Conservation (phyloP, 2,329 filamentous ascomycete genomes). For the Exophiala xenobiotica region DNA sequence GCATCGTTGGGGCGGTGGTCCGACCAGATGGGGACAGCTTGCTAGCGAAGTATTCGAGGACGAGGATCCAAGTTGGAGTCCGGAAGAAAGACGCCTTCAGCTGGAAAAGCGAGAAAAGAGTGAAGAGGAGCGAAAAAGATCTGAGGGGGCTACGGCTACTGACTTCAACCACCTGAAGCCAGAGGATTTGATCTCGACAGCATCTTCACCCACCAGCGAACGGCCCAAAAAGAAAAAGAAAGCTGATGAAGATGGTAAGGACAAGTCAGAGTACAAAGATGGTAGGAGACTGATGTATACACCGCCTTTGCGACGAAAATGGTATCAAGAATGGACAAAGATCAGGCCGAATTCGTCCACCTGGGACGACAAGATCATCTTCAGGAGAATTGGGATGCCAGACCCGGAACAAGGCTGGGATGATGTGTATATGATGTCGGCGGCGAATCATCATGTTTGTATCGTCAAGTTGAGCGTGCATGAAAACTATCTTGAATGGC, state of each 20-base stretch:
- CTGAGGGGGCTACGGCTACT: conserved; percentile 11
- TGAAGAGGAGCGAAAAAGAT: conserved; percentile 22
- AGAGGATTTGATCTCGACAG: conserved; percentile 26
- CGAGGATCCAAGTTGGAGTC: conserved; percentile 34
- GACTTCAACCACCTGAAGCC: conserved; percentile 23
- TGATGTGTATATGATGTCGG: conserved; percentile 23
- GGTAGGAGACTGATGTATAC: conserved; percentile 27
- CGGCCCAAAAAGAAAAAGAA: conserved; percentile 35
- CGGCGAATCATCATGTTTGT: conserved; percentile 58
- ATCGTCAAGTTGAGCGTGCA: conserved; percentile 60
- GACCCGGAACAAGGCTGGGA: conserved; percentile 20
- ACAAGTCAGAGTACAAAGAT: conserved; percentile 26
- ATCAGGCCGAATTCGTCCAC: conserved; percentile 24
- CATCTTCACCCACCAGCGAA: conserved; percentile 15
- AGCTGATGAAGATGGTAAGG: conserved; percentile 12
- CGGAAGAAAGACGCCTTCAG: conserved; percentile 35
- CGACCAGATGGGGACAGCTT: conserved; percentile 37
- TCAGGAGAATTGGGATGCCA: conserved; percentile 24
- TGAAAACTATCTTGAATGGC: conserved; percentile 54
- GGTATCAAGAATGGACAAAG: conserved; percentile 30
- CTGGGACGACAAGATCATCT: conserved; percentile 31
- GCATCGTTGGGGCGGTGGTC: conserved; percentile 57
- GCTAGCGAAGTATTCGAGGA: conserved; percentile 28
- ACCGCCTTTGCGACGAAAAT: conserved; percentile 27
- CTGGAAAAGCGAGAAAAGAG: conserved; percentile 25